A percentile compares a stretch with the other conserved stretches of the same genome.
Evolutionary conservation across 768 basidiomycete genomes (phyloP).

Genomic region (Lentinula raphanica): DNA sequence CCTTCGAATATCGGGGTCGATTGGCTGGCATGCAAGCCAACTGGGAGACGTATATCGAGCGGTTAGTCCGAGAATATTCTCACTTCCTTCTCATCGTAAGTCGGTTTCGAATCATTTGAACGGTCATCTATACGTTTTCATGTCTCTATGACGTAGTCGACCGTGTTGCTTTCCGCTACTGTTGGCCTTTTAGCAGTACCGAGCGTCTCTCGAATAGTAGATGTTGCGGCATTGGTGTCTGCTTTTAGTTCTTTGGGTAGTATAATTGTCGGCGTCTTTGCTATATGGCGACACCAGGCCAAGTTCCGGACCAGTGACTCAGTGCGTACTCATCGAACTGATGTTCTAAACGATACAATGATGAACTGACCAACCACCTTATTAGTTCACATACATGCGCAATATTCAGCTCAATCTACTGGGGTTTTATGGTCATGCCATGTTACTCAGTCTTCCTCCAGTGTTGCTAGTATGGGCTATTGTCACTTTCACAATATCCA

Average conservation of each 20-base stretch:
- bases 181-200: conserved; percentile 44
- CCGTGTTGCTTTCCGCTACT: conserved; percentile 50
- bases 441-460: conserved; percentile 47
- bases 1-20: conserved; percentile 46
- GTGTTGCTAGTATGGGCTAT: conserved; percentile 55
- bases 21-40: conserved; percentile 40
- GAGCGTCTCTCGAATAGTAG: conserved; percentile 28
- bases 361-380: background rate
- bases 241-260: conserved; percentile 49
- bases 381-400: conserved; percentile 49
- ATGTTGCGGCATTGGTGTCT: conserved; percentile 38
- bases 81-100: conserved; percentile 53
- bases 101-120: background rate
- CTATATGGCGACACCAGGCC: conserved; percentile 51
- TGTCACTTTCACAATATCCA: conserved; percentile 39
- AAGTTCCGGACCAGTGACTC: conserved; percentile 40
- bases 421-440: conserved; percentile 44
- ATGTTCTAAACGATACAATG: background rate
- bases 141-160: conserved; percentile 29
- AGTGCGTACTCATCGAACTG: conserved; percentile 19
- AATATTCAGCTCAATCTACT: conserved; percentile 41
- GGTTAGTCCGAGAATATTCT: conserved; percentile 50
- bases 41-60: conserved; percentile 46
- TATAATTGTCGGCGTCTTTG: conserved; percentile 51
- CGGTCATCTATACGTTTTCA: background rate